Conservation (phyloP, 106 monocot species). For the Acorus calamus region DNA sequence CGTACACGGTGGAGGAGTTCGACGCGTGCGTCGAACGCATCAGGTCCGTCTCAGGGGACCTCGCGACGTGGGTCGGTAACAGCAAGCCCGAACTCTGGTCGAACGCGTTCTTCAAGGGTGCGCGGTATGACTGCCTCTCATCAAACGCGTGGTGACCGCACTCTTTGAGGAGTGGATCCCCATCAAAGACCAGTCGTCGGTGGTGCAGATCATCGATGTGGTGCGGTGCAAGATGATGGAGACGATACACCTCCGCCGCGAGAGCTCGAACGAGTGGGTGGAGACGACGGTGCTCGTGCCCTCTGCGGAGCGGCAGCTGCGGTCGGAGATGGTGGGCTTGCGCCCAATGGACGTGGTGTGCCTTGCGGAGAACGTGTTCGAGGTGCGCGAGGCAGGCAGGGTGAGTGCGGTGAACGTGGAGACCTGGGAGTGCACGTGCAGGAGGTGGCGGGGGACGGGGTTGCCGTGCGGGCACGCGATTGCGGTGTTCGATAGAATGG, state of each 20-base stretch:
- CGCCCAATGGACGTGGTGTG: conserved; percentile 66
- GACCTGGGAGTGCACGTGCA: conserved; percentile 70
- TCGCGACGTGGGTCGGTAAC: conserved; percentile 53
- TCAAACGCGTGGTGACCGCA: conserved; percentile 54
- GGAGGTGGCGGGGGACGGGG: conserved; percentile 83
- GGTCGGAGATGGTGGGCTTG: conserved; percentile 44
- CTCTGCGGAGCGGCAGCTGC: conserved; percentile 57
- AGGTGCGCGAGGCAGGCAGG: conserved; percentile 57
- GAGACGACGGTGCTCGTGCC: conserved; percentile 37
- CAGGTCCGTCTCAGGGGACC: conserved; percentile 46
- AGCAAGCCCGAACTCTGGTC: conserved; percentile 87
- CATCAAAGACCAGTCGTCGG: conserved; percentile 49
- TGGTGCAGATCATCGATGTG: conserved; percentile 64
- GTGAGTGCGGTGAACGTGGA: conserved; percentile 65
- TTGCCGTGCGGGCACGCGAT: conserved; percentile 73
- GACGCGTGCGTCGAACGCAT: conserved; percentile 58
- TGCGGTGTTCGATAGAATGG: conserved; percentile 51
- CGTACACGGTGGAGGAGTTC: conserved; percentile 64
- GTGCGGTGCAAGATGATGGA: conserved; percentile 55
- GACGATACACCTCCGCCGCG: conserved; percentile 38
- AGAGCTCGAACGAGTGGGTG: conserved; percentile 35
- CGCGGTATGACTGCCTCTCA: conserved; percentile 65
- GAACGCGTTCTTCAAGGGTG: conserved; percentile 67
- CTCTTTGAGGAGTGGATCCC: conserved; percentile 73
- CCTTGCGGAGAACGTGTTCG: conserved; percentile 84